Evolutionary conservation across 345 rosid genomes (phyloP).

Genomic region (Eucalyptus leucophloia): DNA sequence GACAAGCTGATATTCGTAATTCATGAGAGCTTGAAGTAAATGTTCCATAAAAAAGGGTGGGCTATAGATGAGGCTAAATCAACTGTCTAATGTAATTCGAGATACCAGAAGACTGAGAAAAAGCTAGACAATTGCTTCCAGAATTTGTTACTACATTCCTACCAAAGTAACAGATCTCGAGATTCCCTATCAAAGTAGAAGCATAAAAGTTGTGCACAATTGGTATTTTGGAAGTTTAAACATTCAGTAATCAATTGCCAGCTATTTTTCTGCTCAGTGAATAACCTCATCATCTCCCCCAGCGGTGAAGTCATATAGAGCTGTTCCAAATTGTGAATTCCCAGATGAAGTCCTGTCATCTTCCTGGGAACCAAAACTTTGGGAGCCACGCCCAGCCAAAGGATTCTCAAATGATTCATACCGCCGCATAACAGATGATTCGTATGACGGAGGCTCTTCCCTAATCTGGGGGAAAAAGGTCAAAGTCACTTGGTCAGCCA

Average conservation of each 20-base stretch:
- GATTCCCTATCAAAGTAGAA: background rate
- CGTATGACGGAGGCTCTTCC: constrained; percentile 90
- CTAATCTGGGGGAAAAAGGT: constrained; percentile 37
- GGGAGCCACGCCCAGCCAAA: constrained; percentile 43
- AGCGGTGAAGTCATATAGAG: constrained; percentile 92
- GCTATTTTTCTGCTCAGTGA: background rate
- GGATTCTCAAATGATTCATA: constrained; percentile 77
- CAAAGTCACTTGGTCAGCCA: background rate
- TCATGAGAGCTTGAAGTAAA: background rate
- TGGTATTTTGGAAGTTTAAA: background rate
- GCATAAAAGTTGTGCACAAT: background rate
- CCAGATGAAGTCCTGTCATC: constrained; percentile 49
- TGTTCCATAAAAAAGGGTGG: background rate
- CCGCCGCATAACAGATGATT: constrained; percentile 43
- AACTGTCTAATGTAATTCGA: background rate
- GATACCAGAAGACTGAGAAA: background rate
- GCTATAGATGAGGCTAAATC: background rate
- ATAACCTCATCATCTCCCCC: constrained; percentile 99
- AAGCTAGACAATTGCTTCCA: background rate
- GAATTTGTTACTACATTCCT: background rate
- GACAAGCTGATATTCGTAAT: background rate
- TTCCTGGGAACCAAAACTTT: constrained; percentile 56
- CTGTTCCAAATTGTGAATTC: constrained; percentile 59
- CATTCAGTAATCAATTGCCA: background rate
- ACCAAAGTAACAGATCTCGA: background rate